Evolutionary conservation across 2,329 filamentous ascomycete species (phyloP), one percentile per base, ranked within the genome.

Genomic region (Beauveria scarabaeidicola): DNA sequence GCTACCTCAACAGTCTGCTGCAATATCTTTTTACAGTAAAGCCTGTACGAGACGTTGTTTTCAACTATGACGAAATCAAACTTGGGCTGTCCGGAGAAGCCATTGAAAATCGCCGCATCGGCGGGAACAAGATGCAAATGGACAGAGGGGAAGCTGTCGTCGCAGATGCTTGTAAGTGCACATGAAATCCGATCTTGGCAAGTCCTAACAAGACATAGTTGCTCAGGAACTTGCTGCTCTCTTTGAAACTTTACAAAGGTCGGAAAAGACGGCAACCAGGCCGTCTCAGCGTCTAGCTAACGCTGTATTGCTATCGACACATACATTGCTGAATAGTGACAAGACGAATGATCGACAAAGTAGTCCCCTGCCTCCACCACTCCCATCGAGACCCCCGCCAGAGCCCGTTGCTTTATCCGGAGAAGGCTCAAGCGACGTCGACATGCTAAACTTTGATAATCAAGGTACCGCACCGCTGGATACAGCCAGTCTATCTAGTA

Each of bases 21-120:
- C 94, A 99, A 67, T 97, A 96, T 69, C 88, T 97, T 65, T 97
- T 96, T 70, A 95, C 92, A 0, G 84, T 97, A 59, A 87, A 86
- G 62, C 86, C 90, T 2, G 79, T 97, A 32, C 84, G 93, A 53
- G 82, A 94, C 5, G 82, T 97, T 64, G 86, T 97, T 3, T 78
- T 95, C 61, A 79, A 90, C 53, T 90, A 90, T 64, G 85, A 93
- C 27, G 73, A 84, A 5, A 83, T 87, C 67, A 83, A 87, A 64
- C 83, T 94, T 68, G 82, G 87, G 3, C 73, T 89, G 5, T 82
- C 81, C 9, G 84, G 86, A 46, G 81, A 84, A 61, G 81, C 77
- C 27, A 77, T 94, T 46, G 77, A 78, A 53, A 75, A 78, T 29
- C 90, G 92, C 64, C 82, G 85, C 38, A 88, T 96, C 43, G 91